These are phyloP conservation scores for Candolleomyces efflorescens DNA, from an alignment of 768 basidiomycete genomes.

Conservation along the genomic window DNA sequence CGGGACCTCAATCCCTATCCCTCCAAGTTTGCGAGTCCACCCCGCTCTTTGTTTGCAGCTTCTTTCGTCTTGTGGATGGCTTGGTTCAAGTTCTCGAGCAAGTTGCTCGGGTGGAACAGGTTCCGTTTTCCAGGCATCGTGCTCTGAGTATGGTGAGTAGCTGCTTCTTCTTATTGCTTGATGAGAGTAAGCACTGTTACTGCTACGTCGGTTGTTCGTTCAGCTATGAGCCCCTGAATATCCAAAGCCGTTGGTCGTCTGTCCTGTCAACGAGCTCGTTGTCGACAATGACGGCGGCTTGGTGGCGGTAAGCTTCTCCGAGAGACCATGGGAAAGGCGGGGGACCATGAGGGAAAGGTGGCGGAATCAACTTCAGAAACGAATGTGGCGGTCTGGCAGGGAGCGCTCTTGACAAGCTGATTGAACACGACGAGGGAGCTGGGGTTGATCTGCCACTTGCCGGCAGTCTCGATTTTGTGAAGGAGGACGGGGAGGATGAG, in stretches of 20 bases:
- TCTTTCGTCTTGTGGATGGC: conserved; percentile 26
- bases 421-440: conserved; percentile 79
- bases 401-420: conserved; percentile 81
- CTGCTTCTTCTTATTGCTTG: no score
- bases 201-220: no score
- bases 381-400: conserved; percentile 89
- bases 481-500: conserved; percentile 86
- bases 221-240: no score
- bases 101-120: conserved; percentile 2
- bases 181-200: no score
- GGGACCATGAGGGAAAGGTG: conserved; percentile 98
- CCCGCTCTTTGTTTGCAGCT: conserved; percentile 25
- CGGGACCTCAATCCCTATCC: conserved; percentile 21
- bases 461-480: conserved; percentile 90
- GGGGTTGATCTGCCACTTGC: conserved; percentile 97
- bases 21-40: conserved; percentile 28
- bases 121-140: conserved; percentile 6
- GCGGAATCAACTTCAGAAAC: conserved; percentile 99
- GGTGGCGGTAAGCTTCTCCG: conserved; percentile 91
- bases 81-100: conserved; percentile 11
- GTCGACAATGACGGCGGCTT: conserved; percentile 96
- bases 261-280: conserved; percentile 98
- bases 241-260: no score
- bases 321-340: conserved; percentile 88
- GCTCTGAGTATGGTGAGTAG: no score